These are phyloP conservation scores for Starmerella geochares DNA, from an alignment of 805 yeast genomes.

Conservation along the genomic window DNA sequence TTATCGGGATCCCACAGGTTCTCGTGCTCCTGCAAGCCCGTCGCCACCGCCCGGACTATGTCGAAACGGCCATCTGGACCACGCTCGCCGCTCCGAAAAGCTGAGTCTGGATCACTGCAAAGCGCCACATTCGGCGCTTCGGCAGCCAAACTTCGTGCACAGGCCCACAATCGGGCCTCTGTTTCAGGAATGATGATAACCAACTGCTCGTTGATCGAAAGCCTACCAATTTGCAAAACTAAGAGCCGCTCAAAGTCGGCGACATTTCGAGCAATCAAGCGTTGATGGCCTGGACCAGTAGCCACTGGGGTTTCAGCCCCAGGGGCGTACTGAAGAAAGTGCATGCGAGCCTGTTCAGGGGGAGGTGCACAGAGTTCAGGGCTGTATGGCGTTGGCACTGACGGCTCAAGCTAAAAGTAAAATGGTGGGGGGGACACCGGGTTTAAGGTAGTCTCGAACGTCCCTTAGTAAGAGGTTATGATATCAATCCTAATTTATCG, in stretches of 20 bases:
- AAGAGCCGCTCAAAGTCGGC: slow-evolving; percentile 4
- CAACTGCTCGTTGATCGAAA: slow-evolving; percentile 1
- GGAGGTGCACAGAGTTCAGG: too few species aligned
- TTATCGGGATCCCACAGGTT: slow-evolving; percentile 8
- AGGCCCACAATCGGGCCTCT: background rate
- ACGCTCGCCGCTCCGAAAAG: slow-evolving; percentile 2
- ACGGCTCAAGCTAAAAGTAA: background rate
- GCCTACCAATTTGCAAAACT: background rate
- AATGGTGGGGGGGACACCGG: background rate
- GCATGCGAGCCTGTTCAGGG: background rate
- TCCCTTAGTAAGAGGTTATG: background rate
- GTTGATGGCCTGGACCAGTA: too few species aligned
- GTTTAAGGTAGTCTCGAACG: background rate
- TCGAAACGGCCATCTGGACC: slow-evolving; percentile 16
- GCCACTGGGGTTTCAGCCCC: background rate
- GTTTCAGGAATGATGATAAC: background rate
- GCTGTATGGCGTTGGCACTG: too few species aligned
- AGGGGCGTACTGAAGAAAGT: slow-evolving; percentile 3
- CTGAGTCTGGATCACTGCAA: background rate
- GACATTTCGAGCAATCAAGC: background rate
- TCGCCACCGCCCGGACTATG: background rate
- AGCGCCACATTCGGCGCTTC: slow-evolving; percentile 3
- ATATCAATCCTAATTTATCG: background rate
- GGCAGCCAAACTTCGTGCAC: background rate
- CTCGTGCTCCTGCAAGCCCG: background rate